Evolutionary conservation across 768 basidiomycete genomes (phyloP), one percentile per base, ranked within the genome.

Genomic region (Suillus clintonianus): DNA sequence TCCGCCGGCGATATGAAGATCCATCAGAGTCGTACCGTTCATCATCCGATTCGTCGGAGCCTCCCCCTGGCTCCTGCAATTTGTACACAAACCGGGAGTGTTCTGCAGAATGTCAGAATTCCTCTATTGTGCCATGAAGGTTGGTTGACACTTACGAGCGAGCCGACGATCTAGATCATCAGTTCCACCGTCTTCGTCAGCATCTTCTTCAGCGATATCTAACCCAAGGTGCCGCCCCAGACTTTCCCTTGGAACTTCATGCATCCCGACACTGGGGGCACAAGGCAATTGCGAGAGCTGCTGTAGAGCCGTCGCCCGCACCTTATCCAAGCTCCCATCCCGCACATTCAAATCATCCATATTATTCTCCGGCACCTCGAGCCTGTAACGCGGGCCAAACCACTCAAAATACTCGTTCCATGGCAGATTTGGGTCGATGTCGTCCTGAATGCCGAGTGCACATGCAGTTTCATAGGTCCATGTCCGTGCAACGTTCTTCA

Each of bases 381-480:
- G 81, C 65, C 95, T 83, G 77, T 96, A 99, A 65, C 95, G 81
- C 17, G 97, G 97, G 0, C 96, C 97, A 74, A 96, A 99, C 89
- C 95, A 99, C 75, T 99, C 97, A 72, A 98, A 93, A 74, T 95
- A 97, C 68, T 89, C 86, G 75, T 89, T 92, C 87, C 88, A 94
- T 2, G 92, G 92, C 62, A 95, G 77, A 68, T 92, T 90, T 22
- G 84, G 83, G 71, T 94, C 89, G 60, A 92, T 89, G 14, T 84
- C 84, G 47, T 92, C 80, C 71, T 95, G 90, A 51, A 91, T 84
- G 2, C 94, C 96, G n/a, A 95, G 84, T 24, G 94, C 93, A 70
- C 96, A 91, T 1, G 95, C 97, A 0, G 97, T 99, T 76, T 99
- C 97, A 79, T 93, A 97, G 36, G 95, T 89, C 97, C 97, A 99